phyloP scores from a whole-genome alignment of 306 rosid genomes.

The Casuarina equisetifolia region DNA sequence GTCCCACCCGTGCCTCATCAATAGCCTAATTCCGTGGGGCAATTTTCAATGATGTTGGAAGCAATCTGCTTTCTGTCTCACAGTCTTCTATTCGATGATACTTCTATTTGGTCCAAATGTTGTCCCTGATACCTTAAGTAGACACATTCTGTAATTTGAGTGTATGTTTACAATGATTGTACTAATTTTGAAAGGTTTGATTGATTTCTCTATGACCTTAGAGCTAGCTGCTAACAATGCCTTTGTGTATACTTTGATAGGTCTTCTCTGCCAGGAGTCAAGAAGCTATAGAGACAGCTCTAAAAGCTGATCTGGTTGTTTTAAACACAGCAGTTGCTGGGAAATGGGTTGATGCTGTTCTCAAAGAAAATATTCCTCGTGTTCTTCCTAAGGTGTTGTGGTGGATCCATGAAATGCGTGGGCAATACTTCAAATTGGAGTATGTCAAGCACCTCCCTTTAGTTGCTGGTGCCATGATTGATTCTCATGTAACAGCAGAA shows the following conservation, averaged over 20 bases:
- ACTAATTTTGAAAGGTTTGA: conserved; percentile 3
- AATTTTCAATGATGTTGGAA: neutral
- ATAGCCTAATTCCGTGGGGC: neutral
- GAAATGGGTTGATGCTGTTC: conserved; percentile 87
- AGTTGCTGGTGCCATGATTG: conserved; percentile 99
- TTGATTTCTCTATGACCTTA: neutral
- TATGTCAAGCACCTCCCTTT: conserved; percentile 98
- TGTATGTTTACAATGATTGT: neutral
- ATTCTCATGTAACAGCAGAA: conserved; percentile 84
- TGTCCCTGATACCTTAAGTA: neutral
- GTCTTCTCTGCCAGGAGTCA: conserved; percentile 76
- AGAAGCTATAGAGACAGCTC: conserved; percentile 71
- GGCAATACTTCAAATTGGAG: conserved; percentile 91
- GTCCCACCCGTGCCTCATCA: neutral
- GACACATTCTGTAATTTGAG: neutral
- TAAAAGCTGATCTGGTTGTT: conserved; percentile 79
- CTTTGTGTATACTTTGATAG: conserved; percentile 31
- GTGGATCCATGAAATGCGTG: conserved; percentile 99
- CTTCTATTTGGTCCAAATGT: neutral
- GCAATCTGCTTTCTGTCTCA: neutral
- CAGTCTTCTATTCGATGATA: neutral
- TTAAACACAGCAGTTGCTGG: conserved; percentile 97
- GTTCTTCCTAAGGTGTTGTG: conserved; percentile 94
- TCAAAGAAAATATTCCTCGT: conserved; percentile 68
- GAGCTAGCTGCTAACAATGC: conserved; percentile 22